phyloP scores from a whole-genome alignment of 1,139 yeast genomes.

The Nakaseomyces kungkrabaensis region DNA sequence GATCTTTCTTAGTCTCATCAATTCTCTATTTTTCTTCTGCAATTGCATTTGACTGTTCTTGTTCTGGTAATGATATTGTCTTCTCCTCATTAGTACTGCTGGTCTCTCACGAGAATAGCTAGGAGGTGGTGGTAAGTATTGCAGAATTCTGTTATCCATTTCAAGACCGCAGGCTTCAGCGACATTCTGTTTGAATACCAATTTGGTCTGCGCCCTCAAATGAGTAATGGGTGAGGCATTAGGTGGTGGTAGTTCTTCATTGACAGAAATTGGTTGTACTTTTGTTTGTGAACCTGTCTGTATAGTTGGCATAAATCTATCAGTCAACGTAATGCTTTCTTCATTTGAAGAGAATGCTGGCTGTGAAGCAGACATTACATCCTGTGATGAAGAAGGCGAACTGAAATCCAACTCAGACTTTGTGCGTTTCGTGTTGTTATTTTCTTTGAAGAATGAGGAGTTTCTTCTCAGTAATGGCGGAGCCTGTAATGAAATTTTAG shows the following conservation, averaged over 20 bases:
- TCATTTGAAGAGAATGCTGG: constrained; percentile 2
- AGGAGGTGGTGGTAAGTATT: constrained; percentile 84
- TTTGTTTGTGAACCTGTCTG: constrained; percentile 33
- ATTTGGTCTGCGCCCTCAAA: constrained; percentile 58
- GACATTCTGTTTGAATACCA: constrained; percentile 71
- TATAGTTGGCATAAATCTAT: constrained; percentile 46
- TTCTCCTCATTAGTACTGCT: constrained; percentile 21
- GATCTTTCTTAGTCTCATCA: constrained; percentile 48
- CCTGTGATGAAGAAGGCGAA: constrained; percentile 3
- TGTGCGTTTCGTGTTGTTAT: constrained; percentile 2
- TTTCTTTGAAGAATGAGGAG: constrained; percentile 27
- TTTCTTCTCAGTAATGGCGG: constrained; percentile 27
- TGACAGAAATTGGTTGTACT: constrained; percentile 19
- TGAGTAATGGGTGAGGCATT: constrained; percentile 43
- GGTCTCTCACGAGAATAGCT: constrained; percentile 31
- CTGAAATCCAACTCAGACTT: constrained; percentile 4
- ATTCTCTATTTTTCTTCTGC: constrained; percentile 9
- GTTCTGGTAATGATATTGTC: constrained; percentile 22
- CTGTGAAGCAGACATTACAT: constrained; percentile 2
- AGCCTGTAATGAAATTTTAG: constrained; percentile 15
- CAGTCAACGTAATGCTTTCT: constrained; percentile 23
- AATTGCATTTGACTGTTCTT: constrained; percentile 5
- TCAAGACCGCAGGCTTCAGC: constrained; percentile 93
- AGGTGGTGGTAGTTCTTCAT: constrained; percentile 33
- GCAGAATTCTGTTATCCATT: constrained; percentile 72